Evolutionary conservation across 148 eudicot genomes (phyloP).

Genomic region (Rhododendron williamsianum): DNA sequence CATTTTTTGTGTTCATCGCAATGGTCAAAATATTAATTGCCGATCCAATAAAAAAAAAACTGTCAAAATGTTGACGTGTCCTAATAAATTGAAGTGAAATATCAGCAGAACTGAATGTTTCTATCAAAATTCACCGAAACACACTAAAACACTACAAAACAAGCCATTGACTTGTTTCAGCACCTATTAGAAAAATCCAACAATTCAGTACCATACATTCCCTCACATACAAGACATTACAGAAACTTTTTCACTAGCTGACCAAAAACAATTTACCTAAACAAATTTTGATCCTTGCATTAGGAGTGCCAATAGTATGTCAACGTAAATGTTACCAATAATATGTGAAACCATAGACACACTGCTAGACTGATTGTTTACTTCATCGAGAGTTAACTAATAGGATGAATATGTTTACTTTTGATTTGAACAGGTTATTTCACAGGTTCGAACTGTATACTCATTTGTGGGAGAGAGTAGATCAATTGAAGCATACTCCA

Average conservation of each 20-base stretch:
- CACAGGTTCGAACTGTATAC: constrained; percentile 64
- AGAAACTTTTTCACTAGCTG: neutral
- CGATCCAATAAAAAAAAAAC: neutral
- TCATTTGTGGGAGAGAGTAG: constrained; percentile 63
- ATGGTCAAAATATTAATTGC: neutral
- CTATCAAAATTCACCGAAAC: neutral
- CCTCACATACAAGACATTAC: no score
- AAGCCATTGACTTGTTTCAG: neutral
- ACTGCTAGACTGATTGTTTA: neutral
- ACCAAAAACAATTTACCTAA: neutral
- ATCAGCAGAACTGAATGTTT: neutral
- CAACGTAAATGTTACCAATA: neutral
- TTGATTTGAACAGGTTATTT: constrained; percentile 43
- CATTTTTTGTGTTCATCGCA: no score
- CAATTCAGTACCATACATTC: neutral
- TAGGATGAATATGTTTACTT: neutral
- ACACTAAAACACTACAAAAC: neutral
- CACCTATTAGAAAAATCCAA: neutral
- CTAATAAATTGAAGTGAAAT: neutral
- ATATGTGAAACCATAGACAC: neutral
- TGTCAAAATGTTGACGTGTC: neutral
- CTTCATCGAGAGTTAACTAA: neutral
- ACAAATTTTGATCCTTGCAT: neutral
- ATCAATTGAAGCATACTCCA: constrained; percentile 47
- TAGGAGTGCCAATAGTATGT: neutral